Percentiles rank a stretch among this genome's conserved stretches.
These are phyloP conservation scores for Dactylorhiza incarnata DNA, from an alignment of 106 monocot genomes.

Conservation along the genomic window DNA sequence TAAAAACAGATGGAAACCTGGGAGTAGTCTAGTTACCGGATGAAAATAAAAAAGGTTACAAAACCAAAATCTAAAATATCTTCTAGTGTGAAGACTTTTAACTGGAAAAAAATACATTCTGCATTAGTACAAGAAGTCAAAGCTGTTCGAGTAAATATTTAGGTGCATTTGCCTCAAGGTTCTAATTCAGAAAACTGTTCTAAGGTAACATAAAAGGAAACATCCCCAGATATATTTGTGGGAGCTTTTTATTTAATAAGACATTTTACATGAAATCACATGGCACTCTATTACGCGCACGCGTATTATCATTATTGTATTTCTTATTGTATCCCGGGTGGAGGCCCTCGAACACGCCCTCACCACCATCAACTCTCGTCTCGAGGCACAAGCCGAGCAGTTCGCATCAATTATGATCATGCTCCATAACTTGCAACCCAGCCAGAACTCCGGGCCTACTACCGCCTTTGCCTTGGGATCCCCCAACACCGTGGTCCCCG, in stretches of 20 bases:
- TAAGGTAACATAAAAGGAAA: neutral
- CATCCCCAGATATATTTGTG: neutral
- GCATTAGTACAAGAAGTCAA: neutral
- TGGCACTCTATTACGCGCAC: too few species aligned
- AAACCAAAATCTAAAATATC: neutral
- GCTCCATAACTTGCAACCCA: too few species aligned
- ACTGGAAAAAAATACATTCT: neutral
- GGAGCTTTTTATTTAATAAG: neutral
- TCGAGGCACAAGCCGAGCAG: too few species aligned
- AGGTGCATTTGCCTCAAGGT: neutral
- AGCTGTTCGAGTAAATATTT: neutral
- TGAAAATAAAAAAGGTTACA: neutral
- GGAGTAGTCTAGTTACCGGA: neutral
- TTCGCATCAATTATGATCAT: too few species aligned
- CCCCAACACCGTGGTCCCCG: too few species aligned
- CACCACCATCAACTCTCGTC: too few species aligned
- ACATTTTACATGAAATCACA: too few species aligned
- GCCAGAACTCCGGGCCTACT: too few species aligned
- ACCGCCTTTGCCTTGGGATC: too few species aligned
- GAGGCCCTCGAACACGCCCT: too few species aligned
- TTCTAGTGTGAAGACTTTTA: neutral
- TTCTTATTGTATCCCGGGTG: too few species aligned
- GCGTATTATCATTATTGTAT: too few species aligned
- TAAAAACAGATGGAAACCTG: neutral
- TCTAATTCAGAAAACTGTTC: neutral